Percentiles rank a stretch among this genome's conserved stretches.
phyloP scores from a whole-genome alignment of 1,284 basidiomycete genomes.

The Ceratobasidium papillatum region DNA sequence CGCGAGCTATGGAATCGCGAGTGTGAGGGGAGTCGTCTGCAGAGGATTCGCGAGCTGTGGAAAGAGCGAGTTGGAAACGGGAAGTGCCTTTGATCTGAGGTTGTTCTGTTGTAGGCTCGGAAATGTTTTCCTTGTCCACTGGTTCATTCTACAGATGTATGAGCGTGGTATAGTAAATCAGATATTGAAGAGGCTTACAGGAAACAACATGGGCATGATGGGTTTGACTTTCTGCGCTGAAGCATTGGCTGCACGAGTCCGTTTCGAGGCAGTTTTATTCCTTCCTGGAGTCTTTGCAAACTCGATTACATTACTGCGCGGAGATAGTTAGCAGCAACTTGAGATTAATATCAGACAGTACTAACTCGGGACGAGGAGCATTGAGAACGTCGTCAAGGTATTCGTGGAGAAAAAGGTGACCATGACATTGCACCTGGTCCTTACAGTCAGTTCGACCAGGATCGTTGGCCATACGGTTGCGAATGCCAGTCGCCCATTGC shows the following conservation, averaged over 20 bases:
- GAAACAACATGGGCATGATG: slow-evolving; percentile 57
- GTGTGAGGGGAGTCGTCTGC: slow-evolving; percentile 23
- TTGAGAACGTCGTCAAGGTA: slow-evolving; percentile 76
- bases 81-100: slow-evolving; percentile 51
- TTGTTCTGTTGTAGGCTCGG: slow-evolving; percentile 54
- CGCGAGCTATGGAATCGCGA: slow-evolving; percentile 38
- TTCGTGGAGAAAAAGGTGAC: slow-evolving; percentile 78
- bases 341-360: background rate
- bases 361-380: slow-evolving; percentile 69
- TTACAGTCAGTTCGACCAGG: slow-evolving; percentile 72
- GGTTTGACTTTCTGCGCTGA: slow-evolving; percentile 50
- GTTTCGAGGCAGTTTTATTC: slow-evolving; percentile 64
- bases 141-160: slow-evolving; percentile 13
- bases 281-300: slow-evolving; percentile 84
- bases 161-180: slow-evolving; percentile 19
- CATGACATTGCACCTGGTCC: slow-evolving; percentile 74
- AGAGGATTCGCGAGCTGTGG: slow-evolving; percentile 10
- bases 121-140: slow-evolving; percentile 55
- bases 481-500: slow-evolving; percentile 71
- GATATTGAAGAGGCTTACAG: slow-evolving; percentile 55
- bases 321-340: background rate
- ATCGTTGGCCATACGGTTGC: slow-evolving; percentile 73
- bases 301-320: slow-evolving; percentile 70
- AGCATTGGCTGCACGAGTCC: slow-evolving; percentile 57
- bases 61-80: slow-evolving; percentile 50